These are phyloP conservation scores for Microbotryum saponariae DNA, from an alignment of 1,284 basidiomycete species.

Conservation along the genomic window DNA sequence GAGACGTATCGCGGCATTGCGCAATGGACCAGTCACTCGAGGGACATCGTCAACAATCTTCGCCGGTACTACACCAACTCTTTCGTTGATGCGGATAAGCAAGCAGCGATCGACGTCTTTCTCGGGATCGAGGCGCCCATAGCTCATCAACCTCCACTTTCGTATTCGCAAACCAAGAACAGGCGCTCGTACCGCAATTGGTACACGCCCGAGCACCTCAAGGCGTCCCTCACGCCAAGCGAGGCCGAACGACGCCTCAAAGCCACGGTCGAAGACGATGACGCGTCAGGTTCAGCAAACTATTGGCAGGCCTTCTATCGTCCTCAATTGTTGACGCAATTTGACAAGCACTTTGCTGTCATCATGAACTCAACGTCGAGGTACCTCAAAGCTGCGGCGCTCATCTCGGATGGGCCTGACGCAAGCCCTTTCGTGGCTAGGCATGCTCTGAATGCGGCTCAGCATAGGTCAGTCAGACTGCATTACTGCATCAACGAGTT, in stretches of 20 bases:
- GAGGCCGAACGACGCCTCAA: background rate
- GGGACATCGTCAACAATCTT: constrained; percentile 95
- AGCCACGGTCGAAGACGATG: background rate
- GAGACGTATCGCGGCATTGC: constrained; percentile 94
- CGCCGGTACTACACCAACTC: constrained; percentile 94
- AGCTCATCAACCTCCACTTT: constrained; percentile 1
- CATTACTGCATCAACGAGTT: background rate
- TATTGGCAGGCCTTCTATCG: constrained; percentile 51
- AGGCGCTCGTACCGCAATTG: constrained; percentile 64
- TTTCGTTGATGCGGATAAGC: constrained; percentile 91
- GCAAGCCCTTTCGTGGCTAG: constrained; percentile 38
- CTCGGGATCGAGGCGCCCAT: constrained; percentile 57
- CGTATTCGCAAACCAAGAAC: constrained; percentile 29
- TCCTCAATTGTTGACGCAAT: constrained; percentile 68
- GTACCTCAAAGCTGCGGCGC: constrained; percentile 41
- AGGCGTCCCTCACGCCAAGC: constrained; percentile 54
- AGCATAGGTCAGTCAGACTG: background rate
- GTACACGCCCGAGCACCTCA: constrained; percentile 65
- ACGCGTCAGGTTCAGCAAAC: constrained; percentile 1
- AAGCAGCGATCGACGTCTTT: constrained; percentile 94
- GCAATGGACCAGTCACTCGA: constrained; percentile 95
- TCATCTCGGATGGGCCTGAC: constrained; percentile 2
- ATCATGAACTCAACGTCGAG: constrained; percentile 79
- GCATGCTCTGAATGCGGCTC: constrained; percentile 36
- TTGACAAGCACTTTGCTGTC: constrained; percentile 76